Evolutionary conservation across 2,329 filamentous ascomycete species (phyloP).

Genomic region (Aphanocladium album): DNA sequence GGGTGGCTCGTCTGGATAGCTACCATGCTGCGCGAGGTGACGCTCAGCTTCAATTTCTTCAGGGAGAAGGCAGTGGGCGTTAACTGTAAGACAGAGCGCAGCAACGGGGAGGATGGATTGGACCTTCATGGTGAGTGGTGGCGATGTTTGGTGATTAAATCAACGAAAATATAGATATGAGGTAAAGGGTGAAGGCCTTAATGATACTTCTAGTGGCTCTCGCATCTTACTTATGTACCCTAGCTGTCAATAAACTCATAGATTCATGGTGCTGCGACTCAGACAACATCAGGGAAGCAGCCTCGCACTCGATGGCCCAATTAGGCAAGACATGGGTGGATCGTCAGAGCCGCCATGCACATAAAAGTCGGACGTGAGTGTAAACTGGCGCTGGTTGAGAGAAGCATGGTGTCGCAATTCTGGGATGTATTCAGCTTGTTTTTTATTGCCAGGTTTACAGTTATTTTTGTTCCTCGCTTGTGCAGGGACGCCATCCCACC

Average conservation of each 20-base stretch:
- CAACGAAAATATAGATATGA: neutral
- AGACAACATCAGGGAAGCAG: neutral
- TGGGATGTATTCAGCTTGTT: no score
- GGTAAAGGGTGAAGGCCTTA: neutral
- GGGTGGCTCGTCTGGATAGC: neutral
- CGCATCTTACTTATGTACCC: no score
- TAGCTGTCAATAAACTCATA: no score
- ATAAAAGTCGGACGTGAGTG: no score
- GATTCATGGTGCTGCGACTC: neutral
- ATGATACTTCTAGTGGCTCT: neutral
- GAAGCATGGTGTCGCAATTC: no score
- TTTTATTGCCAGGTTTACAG: no score
- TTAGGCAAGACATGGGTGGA: no score
- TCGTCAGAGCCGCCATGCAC: no score
- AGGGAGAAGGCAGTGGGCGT: slow-evolving; percentile 32
- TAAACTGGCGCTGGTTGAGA: no score
- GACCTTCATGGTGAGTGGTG: slow-evolving; percentile 24
- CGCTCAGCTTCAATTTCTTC: slow-evolving; percentile 26
- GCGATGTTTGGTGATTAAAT: neutral
- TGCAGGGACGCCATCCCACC: no score
- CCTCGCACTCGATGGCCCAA: no score
- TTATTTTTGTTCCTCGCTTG: no score
- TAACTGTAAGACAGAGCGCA: slow-evolving; percentile 20
- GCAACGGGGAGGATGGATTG: slow-evolving; percentile 16
- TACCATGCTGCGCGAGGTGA: slow-evolving; percentile 2